A percentile compares a stretch with the other conserved stretches of the same genome.
Conservation (phyloP, 2,329 filamentous ascomycete species). For the Colletotrichum spinosum region DNA sequence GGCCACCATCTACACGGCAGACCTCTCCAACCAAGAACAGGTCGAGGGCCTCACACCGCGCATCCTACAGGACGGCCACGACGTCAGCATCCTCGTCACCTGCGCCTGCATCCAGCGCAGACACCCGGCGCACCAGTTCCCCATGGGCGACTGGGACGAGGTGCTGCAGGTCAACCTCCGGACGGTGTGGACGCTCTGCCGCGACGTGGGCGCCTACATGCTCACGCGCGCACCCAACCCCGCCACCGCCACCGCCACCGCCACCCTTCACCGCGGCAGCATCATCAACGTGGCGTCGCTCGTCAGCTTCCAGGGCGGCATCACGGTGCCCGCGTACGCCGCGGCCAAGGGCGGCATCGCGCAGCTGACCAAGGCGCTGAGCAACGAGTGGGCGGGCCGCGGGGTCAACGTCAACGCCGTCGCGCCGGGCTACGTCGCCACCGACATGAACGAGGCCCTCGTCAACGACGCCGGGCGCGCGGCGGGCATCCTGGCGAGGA, state of each 20-base stretch:
- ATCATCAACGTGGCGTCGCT: conserved; percentile 90
- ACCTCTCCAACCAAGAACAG: conserved; percentile 38
- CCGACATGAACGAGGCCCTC: conserved; percentile 92
- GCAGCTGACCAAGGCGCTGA: conserved; percentile 85
- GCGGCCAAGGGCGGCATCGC: conserved; percentile 87
- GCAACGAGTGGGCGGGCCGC: conserved; percentile 85
- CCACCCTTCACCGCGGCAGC: conserved; percentile 69
- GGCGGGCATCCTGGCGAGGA: conserved; percentile 79
- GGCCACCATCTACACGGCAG: conserved; percentile 40
- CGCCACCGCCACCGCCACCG: conserved; percentile 51
- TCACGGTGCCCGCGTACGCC: conserved; percentile 89
- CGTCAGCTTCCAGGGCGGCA: conserved; percentile 84
- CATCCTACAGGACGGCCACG: conserved; percentile 40
- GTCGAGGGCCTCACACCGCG: conserved; percentile 37
- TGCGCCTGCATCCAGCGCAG: conserved; percentile 76
- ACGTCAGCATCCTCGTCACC: conserved; percentile 71
- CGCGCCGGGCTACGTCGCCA: conserved; percentile 89
- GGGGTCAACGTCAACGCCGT: conserved; percentile 89
- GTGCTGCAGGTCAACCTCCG: conserved; percentile 86
- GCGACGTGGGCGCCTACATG: conserved; percentile 84
- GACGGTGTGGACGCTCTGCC: conserved; percentile 81
- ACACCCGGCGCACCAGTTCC: conserved; percentile 72
- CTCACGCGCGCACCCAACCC: conserved; percentile 64
- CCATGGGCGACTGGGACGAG: conserved; percentile 72
- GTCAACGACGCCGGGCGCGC: conserved; percentile 77